phyloP scores from a whole-genome alignment of 768 basidiomycete species.

The Boletus pseudopeckii region DNA sequence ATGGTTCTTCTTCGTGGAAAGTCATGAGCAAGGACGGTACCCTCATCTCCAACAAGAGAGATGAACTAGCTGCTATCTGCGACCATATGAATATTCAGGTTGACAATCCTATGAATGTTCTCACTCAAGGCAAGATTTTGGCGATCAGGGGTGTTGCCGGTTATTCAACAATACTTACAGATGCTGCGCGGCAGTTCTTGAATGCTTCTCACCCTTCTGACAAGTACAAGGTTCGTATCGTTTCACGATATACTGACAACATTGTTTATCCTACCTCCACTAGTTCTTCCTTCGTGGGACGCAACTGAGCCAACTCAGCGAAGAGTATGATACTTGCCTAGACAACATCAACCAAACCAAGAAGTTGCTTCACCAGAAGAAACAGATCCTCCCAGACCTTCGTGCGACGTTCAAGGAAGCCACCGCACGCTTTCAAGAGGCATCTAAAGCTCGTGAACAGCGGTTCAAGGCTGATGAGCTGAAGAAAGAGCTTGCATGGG shows the following conservation, averaged over 20 bases:
- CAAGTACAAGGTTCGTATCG: slow-evolving; percentile 75
- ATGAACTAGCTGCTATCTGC: slow-evolving; percentile 84
- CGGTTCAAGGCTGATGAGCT: slow-evolving; percentile 64
- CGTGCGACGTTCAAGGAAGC: slow-evolving; percentile 56
- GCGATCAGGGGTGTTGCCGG: neutral
- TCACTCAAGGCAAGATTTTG: slow-evolving; percentile 65
- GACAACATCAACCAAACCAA: slow-evolving; percentile 69
- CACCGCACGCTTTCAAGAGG: slow-evolving; percentile 61
- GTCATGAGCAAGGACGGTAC: slow-evolving; percentile 69
- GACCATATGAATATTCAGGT: slow-evolving; percentile 97
- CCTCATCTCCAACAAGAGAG: slow-evolving; percentile 69
- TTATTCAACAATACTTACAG: slow-evolving; percentile 13
- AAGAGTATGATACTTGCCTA: slow-evolving; percentile 78
- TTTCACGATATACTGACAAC: no score
- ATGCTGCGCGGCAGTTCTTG: slow-evolving; percentile 65
- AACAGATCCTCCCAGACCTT: slow-evolving; percentile 76
- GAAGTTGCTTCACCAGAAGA: slow-evolving; percentile 65
- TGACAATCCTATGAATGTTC: slow-evolving; percentile 93
- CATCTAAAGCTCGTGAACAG: slow-evolving; percentile 69
- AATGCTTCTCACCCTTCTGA: slow-evolving; percentile 74
- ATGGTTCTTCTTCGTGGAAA: slow-evolving; percentile 77
- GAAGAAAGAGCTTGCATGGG: slow-evolving; percentile 85
- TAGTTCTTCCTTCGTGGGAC: slow-evolving; percentile 96
- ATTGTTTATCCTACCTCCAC: slow-evolving; percentile 1
- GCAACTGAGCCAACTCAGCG: slow-evolving; percentile 79